A percentile compares a stretch with the other conserved stretches of the same genome.
Conservation (phyloP, 805 yeast genomes). For the Wickerhamiella lipophila region DNA sequence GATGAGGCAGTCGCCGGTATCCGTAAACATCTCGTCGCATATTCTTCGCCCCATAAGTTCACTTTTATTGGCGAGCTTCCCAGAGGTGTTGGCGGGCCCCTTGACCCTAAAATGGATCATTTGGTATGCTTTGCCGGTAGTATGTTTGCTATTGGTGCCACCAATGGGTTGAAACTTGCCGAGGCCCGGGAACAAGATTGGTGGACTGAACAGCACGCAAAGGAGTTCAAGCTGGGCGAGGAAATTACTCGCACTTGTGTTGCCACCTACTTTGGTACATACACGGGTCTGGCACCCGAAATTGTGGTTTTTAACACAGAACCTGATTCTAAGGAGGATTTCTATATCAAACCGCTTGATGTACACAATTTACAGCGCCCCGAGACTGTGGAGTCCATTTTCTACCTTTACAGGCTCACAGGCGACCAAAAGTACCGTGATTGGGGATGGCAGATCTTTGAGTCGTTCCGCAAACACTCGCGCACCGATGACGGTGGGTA, state of each 20-base stretch:
- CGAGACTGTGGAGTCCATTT: slow-evolving; percentile 49
- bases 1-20: slow-evolving; percentile 30
- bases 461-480: slow-evolving; percentile 25
- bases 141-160: slow-evolving; percentile 36
- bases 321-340: slow-evolving; percentile 18
- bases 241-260: slow-evolving; percentile 29
- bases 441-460: slow-evolving; percentile 40
- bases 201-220: slow-evolving; percentile 29
- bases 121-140: slow-evolving; percentile 44
- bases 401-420: slow-evolving; percentile 46
- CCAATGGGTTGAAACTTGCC: slow-evolving; percentile 30
- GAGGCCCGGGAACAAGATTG: slow-evolving; percentile 13
- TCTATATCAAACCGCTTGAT: slow-evolving; percentile 45
- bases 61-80: slow-evolving; percentile 25
- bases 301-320: slow-evolving; percentile 70
- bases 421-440: slow-evolving; percentile 47
- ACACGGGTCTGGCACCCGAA: slow-evolving; percentile 78
- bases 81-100: slow-evolving; percentile 16
- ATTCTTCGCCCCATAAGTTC: slow-evolving; percentile 31
- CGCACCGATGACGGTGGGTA: slow-evolving; percentile 23
- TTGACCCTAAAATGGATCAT: slow-evolving; percentile 32
- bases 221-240: slow-evolving; percentile 35
- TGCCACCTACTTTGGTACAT: slow-evolving; percentile 37
- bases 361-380: slow-evolving; percentile 73
- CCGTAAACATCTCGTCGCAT: slow-evolving; percentile 32